A percentile compares a stretch with the other conserved stretches of the same genome.
These are phyloP conservation scores for Neotropicomus parvogracilis DNA, from an alignment of 1,284 basidiomycete genomes.

Conservation along the genomic window DNA sequence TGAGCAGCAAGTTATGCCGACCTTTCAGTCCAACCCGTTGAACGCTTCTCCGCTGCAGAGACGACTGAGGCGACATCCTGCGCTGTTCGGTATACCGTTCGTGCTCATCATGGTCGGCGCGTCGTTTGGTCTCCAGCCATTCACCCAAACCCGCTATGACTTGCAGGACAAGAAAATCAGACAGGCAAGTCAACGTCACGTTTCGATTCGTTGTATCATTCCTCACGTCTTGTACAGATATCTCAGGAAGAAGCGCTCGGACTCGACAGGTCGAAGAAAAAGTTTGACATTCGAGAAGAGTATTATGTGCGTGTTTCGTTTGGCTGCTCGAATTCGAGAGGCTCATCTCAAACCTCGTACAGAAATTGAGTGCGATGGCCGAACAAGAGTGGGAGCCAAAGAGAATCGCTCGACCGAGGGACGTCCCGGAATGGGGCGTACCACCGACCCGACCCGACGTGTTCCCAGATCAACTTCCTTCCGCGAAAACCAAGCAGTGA, in stretches of 20 bases:
- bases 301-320: slow-evolving; percentile 74
- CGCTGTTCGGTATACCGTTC: slow-evolving; percentile 85
- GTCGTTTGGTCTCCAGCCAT: slow-evolving; percentile 79
- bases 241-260: slow-evolving; percentile 82
- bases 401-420: slow-evolving; percentile 77
- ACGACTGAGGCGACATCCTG: slow-evolving; percentile 55
- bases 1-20: slow-evolving; percentile 42
- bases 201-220: neutral
- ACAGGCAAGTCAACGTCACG: slow-evolving; percentile 46
- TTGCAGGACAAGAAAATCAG: slow-evolving; percentile 78
- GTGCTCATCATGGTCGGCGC: slow-evolving; percentile 80
- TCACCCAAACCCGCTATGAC: slow-evolving; percentile 93
- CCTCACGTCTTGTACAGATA: slow-evolving; percentile 43
- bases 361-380: slow-evolving; percentile 63
- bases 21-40: slow-evolving; percentile 57
- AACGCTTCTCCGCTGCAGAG: slow-evolving; percentile 44
- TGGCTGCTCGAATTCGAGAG: neutral
- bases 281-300: slow-evolving; percentile 91
- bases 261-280: slow-evolving; percentile 76
- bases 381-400: slow-evolving; percentile 87
- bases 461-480: slow-evolving; percentile 25
- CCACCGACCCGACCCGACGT: slow-evolving; percentile 46
- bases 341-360: slow-evolving; percentile 11
- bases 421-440: slow-evolving; percentile 86
- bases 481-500: slow-evolving; percentile 5